Conservation (phyloP, 73 alveolate species). For the Paramecium primaurelia region DNA sequence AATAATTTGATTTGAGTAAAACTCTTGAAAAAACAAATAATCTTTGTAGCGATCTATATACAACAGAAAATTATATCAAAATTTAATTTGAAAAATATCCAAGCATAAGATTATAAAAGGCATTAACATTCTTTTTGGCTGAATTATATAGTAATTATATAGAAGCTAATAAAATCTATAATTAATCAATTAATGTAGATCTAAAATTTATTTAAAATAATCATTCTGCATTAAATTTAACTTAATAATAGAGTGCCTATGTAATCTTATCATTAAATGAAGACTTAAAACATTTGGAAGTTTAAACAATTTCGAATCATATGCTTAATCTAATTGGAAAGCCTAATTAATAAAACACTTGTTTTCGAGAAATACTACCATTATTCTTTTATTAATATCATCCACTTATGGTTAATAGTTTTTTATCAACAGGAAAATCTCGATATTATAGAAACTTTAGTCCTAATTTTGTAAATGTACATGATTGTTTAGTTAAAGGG, state of each 20-base stretch:
- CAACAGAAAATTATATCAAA: neutral
- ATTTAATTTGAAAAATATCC: neutral
- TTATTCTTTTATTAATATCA: neutral
- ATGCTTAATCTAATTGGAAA: neutral
- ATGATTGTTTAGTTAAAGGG: neutral
- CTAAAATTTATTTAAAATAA: neutral
- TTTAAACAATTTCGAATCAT: neutral
- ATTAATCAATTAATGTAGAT: neutral
- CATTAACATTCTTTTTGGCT: neutral
- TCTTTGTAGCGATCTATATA: neutral
- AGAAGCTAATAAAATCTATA: neutral
- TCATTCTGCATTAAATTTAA: neutral
- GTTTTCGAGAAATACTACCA: neutral
- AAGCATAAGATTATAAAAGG: neutral
- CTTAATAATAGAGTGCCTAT: neutral
- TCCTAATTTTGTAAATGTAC: neutral
- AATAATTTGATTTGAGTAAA: neutral
- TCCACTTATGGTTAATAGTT: neutral
- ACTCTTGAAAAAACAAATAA: neutral
- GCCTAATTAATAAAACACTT: neutral
- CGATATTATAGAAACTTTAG: neutral
- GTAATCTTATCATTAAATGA: neutral
- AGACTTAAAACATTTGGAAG: constrained; percentile 3
- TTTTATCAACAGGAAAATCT: neutral
- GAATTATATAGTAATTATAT: neutral